These are phyloP conservation scores for Phytophthora litchii DNA, from an alignment of 352 stramenopile species.

Conservation along the genomic window DNA sequence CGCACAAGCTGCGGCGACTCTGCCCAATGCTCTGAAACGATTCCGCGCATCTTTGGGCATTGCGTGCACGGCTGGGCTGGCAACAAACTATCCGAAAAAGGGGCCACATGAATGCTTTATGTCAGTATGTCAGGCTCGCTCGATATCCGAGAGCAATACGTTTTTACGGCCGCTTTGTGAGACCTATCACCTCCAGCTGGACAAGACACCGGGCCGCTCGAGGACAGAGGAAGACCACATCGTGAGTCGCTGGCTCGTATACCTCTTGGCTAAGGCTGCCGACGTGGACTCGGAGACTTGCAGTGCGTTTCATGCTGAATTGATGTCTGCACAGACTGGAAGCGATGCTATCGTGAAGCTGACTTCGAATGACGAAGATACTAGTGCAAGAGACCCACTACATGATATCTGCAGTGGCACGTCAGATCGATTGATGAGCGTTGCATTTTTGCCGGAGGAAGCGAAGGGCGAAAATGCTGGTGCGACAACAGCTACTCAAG, in stretches of 20 bases:
- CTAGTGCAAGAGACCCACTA: constrained; percentile 26
- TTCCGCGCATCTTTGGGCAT: constrained; percentile 60
- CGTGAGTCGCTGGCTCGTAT: constrained; percentile 72
- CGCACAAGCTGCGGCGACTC: constrained; percentile 11
- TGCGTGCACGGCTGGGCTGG: constrained; percentile 73
- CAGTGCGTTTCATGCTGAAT: constrained; percentile 33
- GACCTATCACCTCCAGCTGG: constrained; percentile 69
- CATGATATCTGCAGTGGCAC: constrained; percentile 34
- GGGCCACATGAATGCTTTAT: constrained; percentile 75
- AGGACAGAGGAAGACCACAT: constrained; percentile 71
- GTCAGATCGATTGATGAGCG: constrained; percentile 33
- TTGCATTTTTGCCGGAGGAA: constrained; percentile 52
- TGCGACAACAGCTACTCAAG: constrained; percentile 25
- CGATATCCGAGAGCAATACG: not conserved
- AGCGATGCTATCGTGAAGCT: constrained; percentile 37
- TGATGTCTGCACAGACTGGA: constrained; percentile 37
- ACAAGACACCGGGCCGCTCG: constrained; percentile 63
- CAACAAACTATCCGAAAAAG: constrained; percentile 64
- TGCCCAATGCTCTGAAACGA: constrained; percentile 36
- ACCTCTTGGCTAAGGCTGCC: constrained; percentile 57
- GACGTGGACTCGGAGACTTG: constrained; percentile 40
- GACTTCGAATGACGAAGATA: not conserved
- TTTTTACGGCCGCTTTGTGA: constrained; percentile 42
- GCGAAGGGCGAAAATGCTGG: not conserved
- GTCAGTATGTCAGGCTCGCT: constrained; percentile 50